Evolutionary conservation across 768 basidiomycete species (phyloP), one percentile per base, ranked within the genome.

Genomic region (Lactarius indigo): DNA sequence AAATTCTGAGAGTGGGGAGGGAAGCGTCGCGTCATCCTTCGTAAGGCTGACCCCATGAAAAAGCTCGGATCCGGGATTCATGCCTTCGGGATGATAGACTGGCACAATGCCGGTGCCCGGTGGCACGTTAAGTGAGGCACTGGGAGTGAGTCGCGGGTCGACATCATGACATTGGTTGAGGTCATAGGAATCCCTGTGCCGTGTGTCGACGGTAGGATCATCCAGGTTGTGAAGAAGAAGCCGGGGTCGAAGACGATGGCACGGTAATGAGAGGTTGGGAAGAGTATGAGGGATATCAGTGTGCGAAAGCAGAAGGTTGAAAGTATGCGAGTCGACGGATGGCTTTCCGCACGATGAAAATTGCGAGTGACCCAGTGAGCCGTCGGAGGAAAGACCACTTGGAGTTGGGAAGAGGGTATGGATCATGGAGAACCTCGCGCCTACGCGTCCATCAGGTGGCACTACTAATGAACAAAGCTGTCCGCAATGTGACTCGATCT

Each of bases 381-480:
- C 55, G 52, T 68, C 60, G 59, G 30, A 42, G 18, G 52, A 37
- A 7, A 57, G 15, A 12, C n/a, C 35, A 20, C 52, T 20, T 12
- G 65, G 15, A 39, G 35, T 37, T 37, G 68, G 35, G n/a, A 68
- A 30, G 44, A 54, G 41, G 18, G 55, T 35, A 10, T 68, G 61
- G 42, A 63, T 55, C 52, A 68, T 60, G 23, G 66, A 44, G 23
- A 68, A 56, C 59, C 58, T 55, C 20, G 66, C 15, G 23, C 62
- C 30, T 47, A 58, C 33, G 26, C 35, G 26, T 13, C 62, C 58
- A 20, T 39, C 58, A 6, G 52, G 42, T 39, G 66, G 63, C 28
- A 56, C 41, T 20, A 59, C 41, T 37, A 63, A 57, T 35, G 63
- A 44, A n/a, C 62, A 30, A 26, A 68, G 58, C 23, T 39, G 62